Base-by-base conservation (phyloP, 1,284 basidiomycete species). In the Xerocomus nothofagi region DNA sequence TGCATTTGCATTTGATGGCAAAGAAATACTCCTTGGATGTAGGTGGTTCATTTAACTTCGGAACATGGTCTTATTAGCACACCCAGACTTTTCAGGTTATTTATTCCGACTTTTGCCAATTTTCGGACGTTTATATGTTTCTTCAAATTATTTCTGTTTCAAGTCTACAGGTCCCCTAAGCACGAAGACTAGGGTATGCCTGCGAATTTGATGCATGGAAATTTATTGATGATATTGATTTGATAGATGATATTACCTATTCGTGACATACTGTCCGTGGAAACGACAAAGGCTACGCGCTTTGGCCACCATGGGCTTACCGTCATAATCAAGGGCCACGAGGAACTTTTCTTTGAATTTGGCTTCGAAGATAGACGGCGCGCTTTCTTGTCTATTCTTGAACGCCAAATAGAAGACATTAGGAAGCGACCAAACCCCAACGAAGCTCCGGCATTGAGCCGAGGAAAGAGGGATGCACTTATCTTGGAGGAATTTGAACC, bases 341-440 rank as follows among this genome's bases (percentile, higher is more conserved):
- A 98, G 72, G 96, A 99, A 65, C 76, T 99, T 3, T 99, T 98
- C 73, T 88, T 98, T 58, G 96, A 98, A 70, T 96, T 99, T 64
- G 74, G 79, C 36, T 86, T 86, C 10, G 78, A 84, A 50, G 83
- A 90, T 45, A 85, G 90, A 44, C 81, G 94, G 29, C 79, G 86
- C 52, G 81, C 86, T 4, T 93, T 95, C 62, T 79, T 88, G 15
- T 68, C 68, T 4, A 73, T 93, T 15, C 74, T 99, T 39, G 84
- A 94, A 55, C 76, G 79, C 29, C 90, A 94, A 65, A 81, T 93
- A 64, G 93, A 95, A 48, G 80, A 82, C 37, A 73, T 83, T n/a
- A 77, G 78, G 49, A 73, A 73, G 49, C 73, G 83, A 11, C 57
- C 75, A 8, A 71, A 68, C 15, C 59, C 70, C 1, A 74, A 75